Percentiles rank a stretch among this genome's conserved stretches.
These are phyloP conservation scores for Sporothrix brunneoviolacea DNA, from an alignment of 2,329 filamentous ascomycete genomes.

Conservation along the genomic window DNA sequence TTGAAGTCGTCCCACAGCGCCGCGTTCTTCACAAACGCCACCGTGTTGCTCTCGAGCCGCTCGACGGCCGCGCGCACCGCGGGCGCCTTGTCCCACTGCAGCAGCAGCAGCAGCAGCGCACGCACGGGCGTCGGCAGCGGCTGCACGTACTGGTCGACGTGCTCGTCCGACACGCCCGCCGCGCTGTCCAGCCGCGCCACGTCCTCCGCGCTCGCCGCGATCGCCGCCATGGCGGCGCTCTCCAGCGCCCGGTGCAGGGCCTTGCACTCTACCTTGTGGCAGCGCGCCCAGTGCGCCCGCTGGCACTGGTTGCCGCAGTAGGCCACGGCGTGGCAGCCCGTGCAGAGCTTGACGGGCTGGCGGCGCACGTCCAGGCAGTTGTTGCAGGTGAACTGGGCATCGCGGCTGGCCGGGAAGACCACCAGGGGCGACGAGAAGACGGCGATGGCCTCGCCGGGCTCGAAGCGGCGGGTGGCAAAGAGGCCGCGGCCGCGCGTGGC, in stretches of 20 bases:
- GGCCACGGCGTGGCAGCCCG: slow-evolving; percentile 43
- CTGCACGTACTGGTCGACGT: slow-evolving; percentile 16
- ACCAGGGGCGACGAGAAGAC: slow-evolving; percentile 38
- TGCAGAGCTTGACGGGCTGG: slow-evolving; percentile 34
- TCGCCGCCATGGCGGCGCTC: slow-evolving; percentile 22
- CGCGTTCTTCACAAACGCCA: slow-evolving; percentile 28
- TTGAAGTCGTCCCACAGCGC: slow-evolving; percentile 41
- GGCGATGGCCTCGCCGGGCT: slow-evolving; percentile 40
- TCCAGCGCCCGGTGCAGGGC: slow-evolving; percentile 33
- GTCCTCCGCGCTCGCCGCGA: too few relatives aligned
- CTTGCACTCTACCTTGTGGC: slow-evolving; percentile 50
- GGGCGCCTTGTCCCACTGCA: slow-evolving; percentile 25
- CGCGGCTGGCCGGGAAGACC: slow-evolving; percentile 40
- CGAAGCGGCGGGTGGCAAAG: slow-evolving; percentile 34
- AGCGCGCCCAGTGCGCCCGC: slow-evolving; percentile 43
- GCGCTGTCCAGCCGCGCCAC: too few relatives aligned
- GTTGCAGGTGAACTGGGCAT: slow-evolving; percentile 39
- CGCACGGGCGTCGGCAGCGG: slow-evolving; percentile 49
- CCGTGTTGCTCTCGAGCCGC: slow-evolving; percentile 41
- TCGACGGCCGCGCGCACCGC: slow-evolving; percentile 26
- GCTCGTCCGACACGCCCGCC: slow-evolving; percentile 7
- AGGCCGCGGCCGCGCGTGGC: slow-evolving; percentile 34
- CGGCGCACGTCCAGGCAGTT: slow-evolving; percentile 36
- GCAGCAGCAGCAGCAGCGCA: slow-evolving; percentile 45
- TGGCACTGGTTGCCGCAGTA: slow-evolving; percentile 54